These are phyloP conservation scores for Boletus vermiculosoides DNA, from an alignment of 768 basidiomycete genomes.

Conservation along the genomic window DNA sequence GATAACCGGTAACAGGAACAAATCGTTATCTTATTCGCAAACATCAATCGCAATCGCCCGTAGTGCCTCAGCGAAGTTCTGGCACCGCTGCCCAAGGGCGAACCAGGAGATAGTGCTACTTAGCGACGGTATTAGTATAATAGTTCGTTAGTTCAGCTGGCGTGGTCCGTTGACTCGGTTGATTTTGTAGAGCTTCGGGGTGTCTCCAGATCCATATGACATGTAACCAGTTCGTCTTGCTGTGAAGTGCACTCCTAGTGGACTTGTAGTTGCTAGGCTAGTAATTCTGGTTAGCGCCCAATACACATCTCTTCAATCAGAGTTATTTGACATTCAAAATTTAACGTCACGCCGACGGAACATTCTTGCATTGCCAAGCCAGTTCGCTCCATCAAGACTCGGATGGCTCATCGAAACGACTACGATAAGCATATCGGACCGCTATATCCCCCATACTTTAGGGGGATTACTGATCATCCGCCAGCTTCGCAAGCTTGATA, in stretches of 20 bases:
- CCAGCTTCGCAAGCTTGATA: background rate
- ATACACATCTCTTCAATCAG: background rate
- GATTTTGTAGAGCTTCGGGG: background rate
- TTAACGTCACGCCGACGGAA: background rate
- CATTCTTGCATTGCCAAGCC: background rate
- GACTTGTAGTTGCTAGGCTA: background rate
- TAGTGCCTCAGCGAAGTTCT: too few species aligned
- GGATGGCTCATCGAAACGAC: background rate
- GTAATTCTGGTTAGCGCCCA: background rate
- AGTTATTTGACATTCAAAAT: background rate
- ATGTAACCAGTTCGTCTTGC: background rate
- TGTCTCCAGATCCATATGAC: too few species aligned
- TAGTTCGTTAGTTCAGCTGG: background rate
- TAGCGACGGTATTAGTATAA: too few species aligned
- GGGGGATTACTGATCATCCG: conserved; percentile 1
- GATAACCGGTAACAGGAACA: too few species aligned
- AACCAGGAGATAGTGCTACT: too few species aligned
- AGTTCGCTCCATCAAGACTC: background rate
- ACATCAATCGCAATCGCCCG: too few species aligned
- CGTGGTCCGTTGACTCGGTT: background rate
- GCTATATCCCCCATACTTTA: background rate
- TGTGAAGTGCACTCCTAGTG: background rate
- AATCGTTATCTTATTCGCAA: too few species aligned
- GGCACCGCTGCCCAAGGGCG: too few species aligned
- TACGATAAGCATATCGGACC: background rate